Conservation (phyloP, 331 rosid genomes). For the Malus hybrid region DNA sequence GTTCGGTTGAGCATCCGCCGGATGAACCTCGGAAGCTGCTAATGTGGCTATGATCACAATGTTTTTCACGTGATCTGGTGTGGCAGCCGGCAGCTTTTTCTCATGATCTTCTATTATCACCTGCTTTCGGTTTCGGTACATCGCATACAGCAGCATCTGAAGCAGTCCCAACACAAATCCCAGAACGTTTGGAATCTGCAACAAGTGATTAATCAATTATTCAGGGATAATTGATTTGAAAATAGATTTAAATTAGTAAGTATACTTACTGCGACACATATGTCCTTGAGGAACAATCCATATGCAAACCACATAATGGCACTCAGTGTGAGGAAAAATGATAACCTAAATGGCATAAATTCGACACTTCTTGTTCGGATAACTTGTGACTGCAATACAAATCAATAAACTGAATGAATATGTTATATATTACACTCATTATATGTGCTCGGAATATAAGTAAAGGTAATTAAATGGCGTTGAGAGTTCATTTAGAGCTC, state of each 20-base stretch:
- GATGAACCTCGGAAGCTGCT: slow-evolving; percentile 25
- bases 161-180: slow-evolving; percentile 72
- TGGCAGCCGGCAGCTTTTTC: slow-evolving; percentile 12
- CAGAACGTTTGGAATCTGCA: slow-evolving; percentile 67
- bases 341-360: slow-evolving; percentile 79
- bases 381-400: slow-evolving; percentile 49
- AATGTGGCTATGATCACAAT: slow-evolving; percentile 10
- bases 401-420: neutral
- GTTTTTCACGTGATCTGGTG: slow-evolving; percentile 27
- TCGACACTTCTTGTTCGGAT: slow-evolving; percentile 71
- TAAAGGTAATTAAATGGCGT: neutral
- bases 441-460: too few species aligned
- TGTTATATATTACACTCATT: neutral
- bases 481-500: too few species aligned
- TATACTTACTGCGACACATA: slow-evolving; percentile 68
- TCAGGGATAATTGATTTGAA: neutral
- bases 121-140: slow-evolving; percentile 40
- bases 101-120: neutral
- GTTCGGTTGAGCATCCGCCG: slow-evolving; percentile 1
- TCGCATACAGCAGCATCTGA: slow-evolving; percentile 69
- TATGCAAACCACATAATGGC: slow-evolving; percentile 81
- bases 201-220: neutral
- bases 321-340: slow-evolving; percentile 78
- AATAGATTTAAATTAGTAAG: neutral
- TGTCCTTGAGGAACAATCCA: slow-evolving; percentile 67